Evolutionary conservation across 257 asterid species (phyloP), one percentile per base, ranked within the genome.

Genomic region (Solanum sitiens): DNA sequence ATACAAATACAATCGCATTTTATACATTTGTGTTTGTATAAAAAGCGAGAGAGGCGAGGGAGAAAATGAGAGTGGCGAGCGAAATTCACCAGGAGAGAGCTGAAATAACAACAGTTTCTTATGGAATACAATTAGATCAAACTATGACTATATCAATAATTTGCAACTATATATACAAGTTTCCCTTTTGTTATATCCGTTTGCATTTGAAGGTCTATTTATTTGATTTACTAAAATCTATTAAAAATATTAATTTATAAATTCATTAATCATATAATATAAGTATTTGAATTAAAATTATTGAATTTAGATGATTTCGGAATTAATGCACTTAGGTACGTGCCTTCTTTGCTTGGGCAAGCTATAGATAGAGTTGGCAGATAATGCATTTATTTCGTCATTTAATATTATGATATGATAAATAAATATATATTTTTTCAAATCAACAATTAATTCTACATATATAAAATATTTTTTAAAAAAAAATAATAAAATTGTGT

Each of bases 241-340:
- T 4, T 0, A 5, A 1, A 68, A 13, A 27, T 30, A 65, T 1
- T n/a, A 65, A 61, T 61, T 61, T 59, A 59, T 21, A n/a, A 65
- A n/a, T n/a, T 5, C 7, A 4, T 65, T 65, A 65, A 65, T 2
- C 3, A 27, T 27, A 68, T 68, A 0, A 23, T 27, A 32, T 27
- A 70, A 1, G 4, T 14, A 0, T 70, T 0, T 32, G 2, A 70
- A 70, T 32, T 71, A 71, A 35, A 35, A 73, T 1, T 71, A 71
- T 33, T 33, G 0, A 16, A 71, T 33, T 71, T 14, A 1, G 0
- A 16, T 1, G 0, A 33, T 1, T 14, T 71, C 11, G 6, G 2
- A 27, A 67, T 67, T 68, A 68, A 27, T 68, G 11, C 75, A 68
- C 75, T 56, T 68, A 30, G 75, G 23, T 68, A 14, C 74, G 37